phyloP scores from a whole-genome alignment of 2,329 filamentous ascomycete species.

The Penicillium sp. region DNA sequence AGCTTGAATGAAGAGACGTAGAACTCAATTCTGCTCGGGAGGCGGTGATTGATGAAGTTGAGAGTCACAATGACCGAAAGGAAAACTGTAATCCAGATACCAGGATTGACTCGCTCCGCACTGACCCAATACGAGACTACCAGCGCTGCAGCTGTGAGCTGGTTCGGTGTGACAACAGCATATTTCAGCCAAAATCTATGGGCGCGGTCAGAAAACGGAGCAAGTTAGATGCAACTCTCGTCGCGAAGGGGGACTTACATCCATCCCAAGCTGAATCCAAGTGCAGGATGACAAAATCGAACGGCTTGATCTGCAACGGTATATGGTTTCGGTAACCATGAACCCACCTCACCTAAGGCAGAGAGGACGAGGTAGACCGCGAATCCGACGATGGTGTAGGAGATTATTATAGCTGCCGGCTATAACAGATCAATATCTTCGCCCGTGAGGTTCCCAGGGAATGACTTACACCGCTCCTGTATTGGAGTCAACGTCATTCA shows the following conservation, averaged over 20 bases:
- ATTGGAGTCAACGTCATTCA: slow-evolving; percentile 2
- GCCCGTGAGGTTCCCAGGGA: not conserved
- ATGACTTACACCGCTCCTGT: slow-evolving; percentile 32
- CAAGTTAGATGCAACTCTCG: too few species aligned
- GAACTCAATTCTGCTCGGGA: slow-evolving; percentile 65
- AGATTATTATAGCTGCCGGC: slow-evolving; percentile 39
- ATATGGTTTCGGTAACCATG: slow-evolving; percentile 72
- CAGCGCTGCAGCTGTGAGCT: slow-evolving; percentile 73
- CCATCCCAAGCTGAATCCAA: slow-evolving; percentile 76
- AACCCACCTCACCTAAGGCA: slow-evolving; percentile 75
- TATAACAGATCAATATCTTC: slow-evolving; percentile 13
- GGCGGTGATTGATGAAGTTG: slow-evolving; percentile 66
- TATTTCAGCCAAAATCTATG: slow-evolving; percentile 65
- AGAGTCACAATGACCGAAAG: slow-evolving; percentile 60
- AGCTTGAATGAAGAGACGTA: slow-evolving; percentile 63
- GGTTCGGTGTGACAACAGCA: slow-evolving; percentile 80
- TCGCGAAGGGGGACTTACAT: slow-evolving; percentile 46
- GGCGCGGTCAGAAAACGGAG: slow-evolving; percentile 6
- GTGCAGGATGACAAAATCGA: slow-evolving; percentile 74
- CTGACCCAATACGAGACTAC: slow-evolving; percentile 75
- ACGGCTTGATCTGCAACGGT: slow-evolving; percentile 78
- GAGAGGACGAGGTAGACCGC: slow-evolving; percentile 76
- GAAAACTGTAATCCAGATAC: slow-evolving; percentile 73
- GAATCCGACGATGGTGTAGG: slow-evolving; percentile 39
- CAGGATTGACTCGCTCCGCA: slow-evolving; percentile 66